Conservation (phyloP, 2,329 filamentous ascomycete species). For the Gremmenia infestans region DNA sequence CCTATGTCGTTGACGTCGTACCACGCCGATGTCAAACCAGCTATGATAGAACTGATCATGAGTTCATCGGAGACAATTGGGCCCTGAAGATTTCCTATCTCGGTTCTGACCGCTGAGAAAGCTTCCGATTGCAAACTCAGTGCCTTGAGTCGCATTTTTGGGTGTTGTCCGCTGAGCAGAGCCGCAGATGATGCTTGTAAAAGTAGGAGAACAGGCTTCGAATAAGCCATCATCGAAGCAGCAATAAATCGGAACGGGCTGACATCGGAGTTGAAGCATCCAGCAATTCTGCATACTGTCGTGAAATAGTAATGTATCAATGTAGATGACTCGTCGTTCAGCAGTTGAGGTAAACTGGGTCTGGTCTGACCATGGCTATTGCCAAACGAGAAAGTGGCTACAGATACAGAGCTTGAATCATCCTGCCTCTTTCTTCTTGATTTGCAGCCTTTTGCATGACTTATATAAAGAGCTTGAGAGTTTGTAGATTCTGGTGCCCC, state of each 20-base stretch:
- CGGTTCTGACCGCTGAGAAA: slow-evolving; percentile 6
- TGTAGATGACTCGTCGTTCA: slow-evolving; percentile 1
- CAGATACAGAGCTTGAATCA: neutral
- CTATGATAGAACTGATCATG: slow-evolving; percentile 10
- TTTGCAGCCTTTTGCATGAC: neutral
- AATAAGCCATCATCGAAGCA: slow-evolving; percentile 8
- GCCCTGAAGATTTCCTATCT: slow-evolving; percentile 2
- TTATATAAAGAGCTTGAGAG: neutral
- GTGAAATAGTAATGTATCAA: slow-evolving; percentile 11
- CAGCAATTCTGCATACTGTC: slow-evolving; percentile 8
- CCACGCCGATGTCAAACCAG: slow-evolving; percentile 10
- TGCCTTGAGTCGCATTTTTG: slow-evolving; percentile 9
- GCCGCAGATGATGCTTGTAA: slow-evolving; percentile 11
- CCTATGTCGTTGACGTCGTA: slow-evolving; percentile 12
- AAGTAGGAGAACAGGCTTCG: slow-evolving; percentile 6
- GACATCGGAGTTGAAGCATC: slow-evolving; percentile 9
- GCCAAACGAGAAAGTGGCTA: neutral
- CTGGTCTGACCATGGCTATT: neutral
- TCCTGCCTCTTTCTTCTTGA: neutral
- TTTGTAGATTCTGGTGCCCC: neutral
- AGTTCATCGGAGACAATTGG: slow-evolving; percentile 9
- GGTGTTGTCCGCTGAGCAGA: slow-evolving; percentile 5
- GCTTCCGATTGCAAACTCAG: slow-evolving; percentile 8
- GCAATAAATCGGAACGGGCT: slow-evolving; percentile 8
- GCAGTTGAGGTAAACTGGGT: neutral